A percentile compares a stretch with the other conserved stretches of the same genome.
Evolutionary conservation across 768 basidiomycete species (phyloP).

Genomic region (Auriculariales sp.): DNA sequence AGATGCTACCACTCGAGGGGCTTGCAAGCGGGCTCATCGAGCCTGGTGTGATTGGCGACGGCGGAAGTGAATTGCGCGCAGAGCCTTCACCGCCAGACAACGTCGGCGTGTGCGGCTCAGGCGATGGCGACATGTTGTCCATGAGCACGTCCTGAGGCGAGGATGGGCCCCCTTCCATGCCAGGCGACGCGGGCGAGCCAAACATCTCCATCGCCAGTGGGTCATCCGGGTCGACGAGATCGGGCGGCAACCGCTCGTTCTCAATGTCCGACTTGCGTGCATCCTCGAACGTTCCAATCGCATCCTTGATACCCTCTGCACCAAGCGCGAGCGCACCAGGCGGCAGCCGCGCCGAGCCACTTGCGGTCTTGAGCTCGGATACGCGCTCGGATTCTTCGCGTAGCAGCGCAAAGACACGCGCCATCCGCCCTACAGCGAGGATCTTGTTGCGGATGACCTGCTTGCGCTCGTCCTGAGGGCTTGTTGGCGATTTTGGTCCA

Average conservation of each 20-base stretch:
- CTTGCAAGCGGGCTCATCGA: constrained; percentile 15
- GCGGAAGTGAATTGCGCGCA: constrained; percentile 23
- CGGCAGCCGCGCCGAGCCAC: constrained; percentile 19
- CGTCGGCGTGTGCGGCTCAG: constrained; percentile 7
- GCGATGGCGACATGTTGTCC: constrained; percentile 11
- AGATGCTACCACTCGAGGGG: constrained; percentile 12
- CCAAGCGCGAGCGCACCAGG: constrained; percentile 25
- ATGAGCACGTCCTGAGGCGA: constrained; percentile 10
- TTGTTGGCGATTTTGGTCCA: constrained; percentile 3
- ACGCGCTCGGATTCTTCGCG: constrained; percentile 13
- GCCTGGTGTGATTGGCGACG: constrained; percentile 17
- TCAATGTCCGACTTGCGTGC: constrained; percentile 34
- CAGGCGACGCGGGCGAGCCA: constrained; percentile 39
- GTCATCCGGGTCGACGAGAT: constrained; percentile 24
- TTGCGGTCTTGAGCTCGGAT: constrained; percentile 17
- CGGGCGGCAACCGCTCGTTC: constrained; percentile 34
- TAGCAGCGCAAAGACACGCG: constrained; percentile 30
- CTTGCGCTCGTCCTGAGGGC: constrained; percentile 18
- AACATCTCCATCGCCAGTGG: constrained; percentile 10
- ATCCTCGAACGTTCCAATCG: constrained; percentile 30
- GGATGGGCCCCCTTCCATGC: constrained; percentile 23
- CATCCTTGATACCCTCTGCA: constrained; percentile 31
- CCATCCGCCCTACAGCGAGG: constrained; percentile 33
- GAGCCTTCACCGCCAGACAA: constrained; percentile 29
- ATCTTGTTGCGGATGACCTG: constrained; percentile 37